Conservation (phyloP, 768 basidiomycete species). For the Baorangia bicolor region DNA sequence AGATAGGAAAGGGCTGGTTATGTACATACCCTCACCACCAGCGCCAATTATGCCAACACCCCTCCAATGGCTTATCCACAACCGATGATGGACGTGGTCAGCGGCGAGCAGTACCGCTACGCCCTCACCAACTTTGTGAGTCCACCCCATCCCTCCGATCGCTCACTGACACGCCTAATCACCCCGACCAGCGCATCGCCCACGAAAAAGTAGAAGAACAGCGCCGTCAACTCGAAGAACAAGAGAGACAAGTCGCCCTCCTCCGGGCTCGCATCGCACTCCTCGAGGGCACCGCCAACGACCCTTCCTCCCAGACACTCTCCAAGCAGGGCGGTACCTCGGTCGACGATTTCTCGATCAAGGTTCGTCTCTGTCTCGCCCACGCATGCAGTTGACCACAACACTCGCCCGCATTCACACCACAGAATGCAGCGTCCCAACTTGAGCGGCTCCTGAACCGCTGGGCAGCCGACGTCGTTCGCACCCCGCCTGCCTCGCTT, state of each 20-base stretch:
- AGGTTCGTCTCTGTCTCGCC: slow-evolving; percentile 42
- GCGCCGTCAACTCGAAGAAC: slow-evolving; percentile 73
- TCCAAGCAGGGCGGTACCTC: slow-evolving; percentile 54
- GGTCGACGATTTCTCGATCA: slow-evolving; percentile 87
- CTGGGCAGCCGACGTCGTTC: slow-evolving; percentile 79
- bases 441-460: slow-evolving; percentile 83
- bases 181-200: slow-evolving; percentile 56
- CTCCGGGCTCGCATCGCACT: slow-evolving; percentile 68
- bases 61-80: slow-evolving; percentile 20
- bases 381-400: not conserved
- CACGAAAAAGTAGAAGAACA: slow-evolving; percentile 89
- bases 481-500: slow-evolving; percentile 52
- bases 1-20: too few species aligned
- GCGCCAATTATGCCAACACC: not conserved
- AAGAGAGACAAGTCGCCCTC: slow-evolving; percentile 77
- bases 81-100: slow-evolving; percentile 33
- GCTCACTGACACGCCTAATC: not conserved
- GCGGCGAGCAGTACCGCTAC: slow-evolving; percentile 74
- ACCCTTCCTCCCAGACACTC: slow-evolving; percentile 32
- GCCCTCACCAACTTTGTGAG: slow-evolving; percentile 80
- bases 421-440: slow-evolving; percentile 75
- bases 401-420: too few species aligned
- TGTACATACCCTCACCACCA: too few species aligned
- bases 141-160: slow-evolving; percentile 16
- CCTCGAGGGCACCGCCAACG: slow-evolving; percentile 61